These are phyloP conservation scores for Lentinus brumalis DNA, from an alignment of 768 basidiomycete species.

Conservation along the genomic window DNA sequence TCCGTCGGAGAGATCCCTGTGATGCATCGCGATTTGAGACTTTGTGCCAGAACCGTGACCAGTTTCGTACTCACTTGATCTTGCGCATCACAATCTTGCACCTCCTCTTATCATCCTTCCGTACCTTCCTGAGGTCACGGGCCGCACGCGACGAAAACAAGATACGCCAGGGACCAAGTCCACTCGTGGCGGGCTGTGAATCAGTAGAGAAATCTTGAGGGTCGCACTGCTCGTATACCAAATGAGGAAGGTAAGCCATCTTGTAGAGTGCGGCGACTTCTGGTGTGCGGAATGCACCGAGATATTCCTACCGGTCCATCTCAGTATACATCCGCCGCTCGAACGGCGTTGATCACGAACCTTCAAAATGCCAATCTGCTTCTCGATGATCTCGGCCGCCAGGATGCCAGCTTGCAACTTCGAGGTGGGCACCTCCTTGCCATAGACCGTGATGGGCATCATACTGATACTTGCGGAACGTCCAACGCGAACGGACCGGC, in stretches of 20 bases:
- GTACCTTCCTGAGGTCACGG: conserved; percentile 49
- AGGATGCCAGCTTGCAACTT: no score
- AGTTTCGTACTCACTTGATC: conserved; percentile 49
- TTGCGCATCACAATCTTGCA: conserved; percentile 64
- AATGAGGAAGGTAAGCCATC: neutral
- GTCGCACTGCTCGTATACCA: conserved; percentile 41
- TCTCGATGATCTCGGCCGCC: no score
- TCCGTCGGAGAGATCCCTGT: conserved; percentile 68
- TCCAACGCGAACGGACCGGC: no score
- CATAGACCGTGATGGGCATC: no score
- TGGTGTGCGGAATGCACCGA: no score
- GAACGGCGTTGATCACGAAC: no score
- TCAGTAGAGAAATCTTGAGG: conserved; percentile 58
- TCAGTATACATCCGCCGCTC: no score
- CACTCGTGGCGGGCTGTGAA: conserved; percentile 59
- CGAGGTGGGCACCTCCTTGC: no score
- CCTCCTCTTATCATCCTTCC: conserved; percentile 43
- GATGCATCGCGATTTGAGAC: neutral
- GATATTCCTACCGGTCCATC: no score
- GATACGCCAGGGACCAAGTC: conserved; percentile 42
- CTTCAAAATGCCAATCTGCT: no score
- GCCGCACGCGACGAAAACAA: conserved; percentile 55
- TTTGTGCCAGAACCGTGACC: neutral
- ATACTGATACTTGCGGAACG: no score
- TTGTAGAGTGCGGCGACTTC: neutral